These are phyloP conservation scores for Fusarium heterosporum DNA, from an alignment of 2,329 filamentous ascomycete genomes.

Conservation along the genomic window DNA sequence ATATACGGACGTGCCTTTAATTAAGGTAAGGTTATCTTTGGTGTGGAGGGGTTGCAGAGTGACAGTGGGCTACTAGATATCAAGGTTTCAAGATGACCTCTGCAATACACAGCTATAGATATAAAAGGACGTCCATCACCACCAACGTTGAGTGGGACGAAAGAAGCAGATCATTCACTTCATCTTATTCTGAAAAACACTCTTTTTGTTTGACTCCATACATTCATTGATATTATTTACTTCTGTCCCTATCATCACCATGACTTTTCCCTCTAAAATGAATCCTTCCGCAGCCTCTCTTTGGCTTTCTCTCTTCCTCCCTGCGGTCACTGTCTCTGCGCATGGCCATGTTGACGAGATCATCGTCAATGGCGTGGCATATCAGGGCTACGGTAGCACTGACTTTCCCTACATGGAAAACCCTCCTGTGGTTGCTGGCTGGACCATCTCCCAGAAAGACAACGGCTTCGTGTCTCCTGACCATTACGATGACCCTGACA, in stretches of 20 bases:
- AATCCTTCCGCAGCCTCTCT: constrained; percentile 7
- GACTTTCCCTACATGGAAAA: constrained; percentile 51
- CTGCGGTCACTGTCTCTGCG: constrained; percentile 43
- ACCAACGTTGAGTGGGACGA: not conserved
- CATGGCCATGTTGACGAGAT: constrained; percentile 59
- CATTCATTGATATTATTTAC: constrained; percentile 22
- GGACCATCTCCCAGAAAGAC: constrained; percentile 57
- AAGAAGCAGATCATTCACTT: not conserved
- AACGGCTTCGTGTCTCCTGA: constrained; percentile 63
- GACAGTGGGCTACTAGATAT: not conserved
- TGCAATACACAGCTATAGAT: not conserved
- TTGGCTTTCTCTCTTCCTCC: constrained; percentile 25
- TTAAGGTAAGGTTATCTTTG: constrained; percentile 35
- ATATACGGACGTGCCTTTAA: constrained; percentile 1
- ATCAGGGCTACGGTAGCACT: constrained; percentile 56
- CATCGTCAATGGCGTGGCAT: constrained; percentile 57
- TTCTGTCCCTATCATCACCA: constrained; percentile 16
- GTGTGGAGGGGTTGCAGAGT: not conserved
- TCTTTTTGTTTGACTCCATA: constrained; percentile 13
- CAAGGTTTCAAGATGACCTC: not conserved
- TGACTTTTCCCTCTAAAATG: constrained; percentile 17
- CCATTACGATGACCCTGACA: constrained; percentile 56
- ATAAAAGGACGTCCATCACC: constrained; percentile 27
- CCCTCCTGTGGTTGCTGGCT: constrained; percentile 55
- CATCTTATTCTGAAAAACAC: not conserved